Evolutionary conservation across 116 monocot species (phyloP).

Genomic region (Iris pallida): DNA sequence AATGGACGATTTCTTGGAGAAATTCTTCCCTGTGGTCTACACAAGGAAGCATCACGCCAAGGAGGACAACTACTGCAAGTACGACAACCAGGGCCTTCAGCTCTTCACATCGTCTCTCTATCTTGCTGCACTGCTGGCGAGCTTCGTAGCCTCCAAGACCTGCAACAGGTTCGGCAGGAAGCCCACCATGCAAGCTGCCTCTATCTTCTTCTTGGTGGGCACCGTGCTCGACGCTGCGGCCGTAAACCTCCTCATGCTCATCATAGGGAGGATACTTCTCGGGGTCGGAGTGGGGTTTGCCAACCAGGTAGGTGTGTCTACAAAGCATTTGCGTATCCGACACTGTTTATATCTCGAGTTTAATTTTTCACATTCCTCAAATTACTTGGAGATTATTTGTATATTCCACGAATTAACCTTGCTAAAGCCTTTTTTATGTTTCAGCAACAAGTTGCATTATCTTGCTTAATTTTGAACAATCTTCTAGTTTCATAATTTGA

Average conservation of each 20-base stretch:
- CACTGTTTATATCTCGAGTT: too few species aligned
- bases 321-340: too few species aligned
- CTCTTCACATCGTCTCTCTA: conserved; percentile 35
- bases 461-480: too few species aligned
- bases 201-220: conserved; percentile 29
- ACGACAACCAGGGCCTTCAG: conserved; percentile 44
- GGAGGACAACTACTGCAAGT: conserved; percentile 62
- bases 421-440: too few species aligned
- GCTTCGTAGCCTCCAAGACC: conserved; percentile 26
- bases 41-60: neutral
- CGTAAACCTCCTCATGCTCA: conserved; percentile 24
- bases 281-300: conserved; percentile 36
- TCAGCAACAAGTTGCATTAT: too few species aligned
- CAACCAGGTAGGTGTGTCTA: conserved; percentile 14
- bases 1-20: conserved; percentile 17
- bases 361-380: too few species aligned
- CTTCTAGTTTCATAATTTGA: too few species aligned
- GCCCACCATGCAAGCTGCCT: conserved; percentile 30
- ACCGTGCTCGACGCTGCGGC: conserved; percentile 19
- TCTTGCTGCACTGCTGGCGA: conserved; percentile 17
- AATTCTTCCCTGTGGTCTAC: conserved; percentile 9
- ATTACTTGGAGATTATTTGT: too few species aligned
- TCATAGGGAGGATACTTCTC: conserved; percentile 30
- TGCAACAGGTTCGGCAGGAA: conserved; percentile 26
- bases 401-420: too few species aligned